These are phyloP conservation scores for Solanum clarkiae DNA, from an alignment of 257 asterid species.

Conservation along the genomic window DNA sequence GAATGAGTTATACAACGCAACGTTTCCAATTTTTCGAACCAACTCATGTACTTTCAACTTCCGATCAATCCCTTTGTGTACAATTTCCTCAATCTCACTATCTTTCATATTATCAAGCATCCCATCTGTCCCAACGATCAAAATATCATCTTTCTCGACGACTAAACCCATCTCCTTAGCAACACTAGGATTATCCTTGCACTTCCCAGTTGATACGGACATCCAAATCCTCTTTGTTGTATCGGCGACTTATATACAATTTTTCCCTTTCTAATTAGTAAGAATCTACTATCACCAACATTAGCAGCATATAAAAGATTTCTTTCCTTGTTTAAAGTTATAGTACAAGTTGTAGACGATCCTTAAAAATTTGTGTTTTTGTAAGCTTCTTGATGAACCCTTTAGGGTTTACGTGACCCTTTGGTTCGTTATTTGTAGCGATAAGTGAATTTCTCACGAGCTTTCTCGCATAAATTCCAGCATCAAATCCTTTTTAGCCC, in stretches of 20 bases:
- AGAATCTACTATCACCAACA: conserved; percentile 16
- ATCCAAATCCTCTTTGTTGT: neutral
- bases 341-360: conserved; percentile 13
- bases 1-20: too few relatives aligned
- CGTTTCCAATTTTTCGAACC: too few relatives aligned
- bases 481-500: too few relatives aligned
- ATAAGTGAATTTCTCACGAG: too few relatives aligned
- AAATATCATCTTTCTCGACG: conserved; percentile 2
- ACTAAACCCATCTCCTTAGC: neutral
- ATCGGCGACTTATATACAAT: neutral
- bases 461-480: too few relatives aligned
- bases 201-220: conserved; percentile 14
- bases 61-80: neutral
- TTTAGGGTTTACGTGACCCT: neutral
- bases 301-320: neutral
- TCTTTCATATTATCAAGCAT: conserved; percentile 9
- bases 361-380: neutral
- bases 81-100: neutral
- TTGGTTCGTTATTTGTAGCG: neutral
- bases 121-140: conserved; percentile 6
- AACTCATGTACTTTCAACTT: too few relatives aligned
- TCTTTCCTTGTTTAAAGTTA: neutral
- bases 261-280: conserved; percentile 1
- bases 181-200: neutral
- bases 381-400: conserved; percentile 1